Percentiles rank a stretch among this genome's conserved stretches.
Evolutionary conservation across 2,329 filamentous ascomycete genomes (phyloP).

Genomic region (Lasiodiplodia hormozganensis): DNA sequence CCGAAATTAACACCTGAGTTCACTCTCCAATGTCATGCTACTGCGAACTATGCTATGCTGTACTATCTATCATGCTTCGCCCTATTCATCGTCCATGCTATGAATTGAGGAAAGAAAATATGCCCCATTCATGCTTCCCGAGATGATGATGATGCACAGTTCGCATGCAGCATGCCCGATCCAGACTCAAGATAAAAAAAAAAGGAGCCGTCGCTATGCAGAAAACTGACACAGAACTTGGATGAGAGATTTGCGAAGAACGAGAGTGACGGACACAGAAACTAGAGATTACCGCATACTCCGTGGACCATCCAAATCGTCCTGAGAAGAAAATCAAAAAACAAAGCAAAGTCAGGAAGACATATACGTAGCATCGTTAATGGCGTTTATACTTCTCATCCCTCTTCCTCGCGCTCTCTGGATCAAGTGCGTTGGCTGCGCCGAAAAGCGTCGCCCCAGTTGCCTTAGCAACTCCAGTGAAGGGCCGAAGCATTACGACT

Average conservation of each 20-base stretch:
- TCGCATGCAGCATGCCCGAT: neutral
- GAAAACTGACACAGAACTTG: neutral
- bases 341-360: neutral
- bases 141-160: neutral
- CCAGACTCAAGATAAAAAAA: constrained; percentile 3
- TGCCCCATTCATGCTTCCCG: neutral
- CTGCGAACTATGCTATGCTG: neutral
- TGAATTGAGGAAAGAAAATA: neutral
- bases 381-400: constrained; percentile 64
- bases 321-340: neutral
- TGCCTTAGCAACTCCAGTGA: constrained; percentile 87
- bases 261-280: neutral
- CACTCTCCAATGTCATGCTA: neutral
- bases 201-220: constrained; percentile 24
- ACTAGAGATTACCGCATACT: neutral
- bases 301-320: constrained; percentile 4
- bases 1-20: neutral
- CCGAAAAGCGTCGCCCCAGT: constrained; percentile 90
- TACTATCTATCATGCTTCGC: neutral
- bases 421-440: constrained; percentile 90
- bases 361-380: neutral
- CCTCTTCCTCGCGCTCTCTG: constrained; percentile 77
- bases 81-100: neutral
- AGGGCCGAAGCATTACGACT: constrained; percentile 90
- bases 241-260: neutral